phyloP scores from a whole-genome alignment of 257 asterid genomes.

The Penstemon barbatus region DNA sequence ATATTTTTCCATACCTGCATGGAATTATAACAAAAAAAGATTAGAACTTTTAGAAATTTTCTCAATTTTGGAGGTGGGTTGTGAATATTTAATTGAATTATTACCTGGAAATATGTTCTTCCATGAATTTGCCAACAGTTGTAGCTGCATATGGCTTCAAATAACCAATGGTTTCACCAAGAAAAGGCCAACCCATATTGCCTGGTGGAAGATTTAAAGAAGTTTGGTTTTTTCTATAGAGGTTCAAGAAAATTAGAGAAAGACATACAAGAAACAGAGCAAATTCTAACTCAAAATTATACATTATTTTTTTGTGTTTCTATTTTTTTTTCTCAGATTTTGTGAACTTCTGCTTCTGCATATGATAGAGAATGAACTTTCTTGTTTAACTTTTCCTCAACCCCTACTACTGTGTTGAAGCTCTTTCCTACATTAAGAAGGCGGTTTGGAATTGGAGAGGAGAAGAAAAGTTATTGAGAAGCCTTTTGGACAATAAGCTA shows the following conservation, averaged over 20 bases:
- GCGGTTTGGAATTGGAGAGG: conserved; percentile 29
- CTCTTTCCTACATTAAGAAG: conserved; percentile 22
- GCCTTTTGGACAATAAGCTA: conserved; percentile 32
- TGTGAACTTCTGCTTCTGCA: conserved; percentile 13
- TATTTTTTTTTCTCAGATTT: conserved; percentile 10
- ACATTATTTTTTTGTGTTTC: conserved; percentile 35
- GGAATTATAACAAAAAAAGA: background rate
- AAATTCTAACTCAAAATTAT: conserved; percentile 46
- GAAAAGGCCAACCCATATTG: conserved; percentile 90
- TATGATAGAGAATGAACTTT: background rate
- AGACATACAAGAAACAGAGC: conserved; percentile 42
- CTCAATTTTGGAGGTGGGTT: background rate
- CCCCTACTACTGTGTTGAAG: background rate
- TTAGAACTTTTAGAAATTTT: too few relatives aligned
- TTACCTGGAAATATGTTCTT: conserved; percentile 79
- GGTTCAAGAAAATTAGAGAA: conserved; percentile 39
- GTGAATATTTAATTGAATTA: background rate
- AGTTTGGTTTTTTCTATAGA: conserved; percentile 38
- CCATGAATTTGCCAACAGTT: conserved; percentile 77
- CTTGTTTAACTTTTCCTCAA: background rate
- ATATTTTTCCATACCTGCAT: conserved; percentile 78
- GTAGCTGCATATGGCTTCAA: conserved; percentile 77
- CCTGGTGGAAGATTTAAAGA: conserved; percentile 78
- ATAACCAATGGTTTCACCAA: conserved; percentile 80
- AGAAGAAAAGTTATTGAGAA: conserved; percentile 28